Evolutionary conservation across 2,329 filamentous ascomycete species (phyloP).

Genomic region (Cytospora paraplurivora): DNA sequence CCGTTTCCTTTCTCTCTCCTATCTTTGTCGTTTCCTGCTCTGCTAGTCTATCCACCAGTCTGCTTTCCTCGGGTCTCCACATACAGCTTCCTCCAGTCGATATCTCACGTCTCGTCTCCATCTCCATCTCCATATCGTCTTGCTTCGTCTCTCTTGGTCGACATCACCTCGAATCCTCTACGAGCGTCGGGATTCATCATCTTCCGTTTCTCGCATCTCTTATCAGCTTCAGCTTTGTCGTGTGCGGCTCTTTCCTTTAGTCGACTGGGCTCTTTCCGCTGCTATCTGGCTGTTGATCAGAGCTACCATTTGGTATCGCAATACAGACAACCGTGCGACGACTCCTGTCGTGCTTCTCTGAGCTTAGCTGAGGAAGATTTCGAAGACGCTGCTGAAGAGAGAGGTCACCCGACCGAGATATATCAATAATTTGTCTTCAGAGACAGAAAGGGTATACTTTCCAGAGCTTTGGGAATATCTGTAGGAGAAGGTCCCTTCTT

Average conservation of each 20-base stretch:
- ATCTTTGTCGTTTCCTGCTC: constrained; percentile 40
- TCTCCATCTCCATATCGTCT: constrained; percentile 30
- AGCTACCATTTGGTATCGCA: constrained; percentile 21
- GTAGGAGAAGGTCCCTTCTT: constrained; percentile 17
- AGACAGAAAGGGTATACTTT: constrained; percentile 19
- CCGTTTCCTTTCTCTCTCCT: constrained; percentile 44
- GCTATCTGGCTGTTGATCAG: constrained; percentile 23
- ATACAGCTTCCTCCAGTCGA: constrained; percentile 16
- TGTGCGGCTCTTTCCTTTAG: constrained; percentile 28
- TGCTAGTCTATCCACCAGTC: constrained; percentile 31
- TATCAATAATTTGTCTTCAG: constrained; percentile 11
- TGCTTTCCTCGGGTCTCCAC: constrained; percentile 29
- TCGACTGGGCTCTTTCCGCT: constrained; percentile 24
- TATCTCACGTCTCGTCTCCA: constrained; percentile 31
- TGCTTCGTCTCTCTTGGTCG: constrained; percentile 28
- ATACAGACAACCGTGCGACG: constrained; percentile 18
- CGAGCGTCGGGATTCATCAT: constrained; percentile 30
- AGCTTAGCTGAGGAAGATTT: constrained; percentile 18
- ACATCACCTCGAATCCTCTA: constrained; percentile 32
- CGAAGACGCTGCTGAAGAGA: constrained; percentile 8
- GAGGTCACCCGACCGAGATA: constrained; percentile 11
- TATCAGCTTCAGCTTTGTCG: constrained; percentile 26
- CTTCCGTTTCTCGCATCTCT: constrained; percentile 29
- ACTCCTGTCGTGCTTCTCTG: constrained; percentile 5
- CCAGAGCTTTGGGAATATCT: constrained; percentile 14